Percentiles rank a stretch among this genome's conserved stretches.
Evolutionary conservation across 2,329 filamentous ascomycete genomes (phyloP).

Genomic region (Scedosporium aurantiacum): DNA sequence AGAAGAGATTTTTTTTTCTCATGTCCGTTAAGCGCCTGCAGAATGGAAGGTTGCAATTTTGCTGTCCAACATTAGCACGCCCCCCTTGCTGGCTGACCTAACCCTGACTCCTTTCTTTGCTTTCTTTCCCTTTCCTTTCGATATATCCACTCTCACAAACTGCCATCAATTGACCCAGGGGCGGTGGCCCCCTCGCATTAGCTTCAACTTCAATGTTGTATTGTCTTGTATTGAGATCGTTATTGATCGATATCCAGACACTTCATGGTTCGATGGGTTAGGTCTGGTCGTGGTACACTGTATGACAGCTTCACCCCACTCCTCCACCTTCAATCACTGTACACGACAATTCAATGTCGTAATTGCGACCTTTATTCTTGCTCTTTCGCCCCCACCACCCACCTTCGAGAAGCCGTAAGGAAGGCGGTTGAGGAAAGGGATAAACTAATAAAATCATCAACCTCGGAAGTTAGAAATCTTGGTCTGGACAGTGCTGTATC

Average conservation of each 20-base stretch:
- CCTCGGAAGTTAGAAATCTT: neutral
- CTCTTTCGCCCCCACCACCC: neutral
- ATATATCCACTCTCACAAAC: no score
- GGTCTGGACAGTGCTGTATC: neutral
- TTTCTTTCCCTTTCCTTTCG: neutral
- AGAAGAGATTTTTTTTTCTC: neutral
- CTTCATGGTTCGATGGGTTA: no score
- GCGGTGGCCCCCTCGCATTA: no score
- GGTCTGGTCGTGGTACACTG: no score
- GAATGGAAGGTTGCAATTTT: no score
- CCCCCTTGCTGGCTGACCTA: neutral
- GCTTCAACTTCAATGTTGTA: no score
- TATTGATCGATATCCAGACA: no score
- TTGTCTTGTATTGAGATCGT: no score
- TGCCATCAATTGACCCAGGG: no score
- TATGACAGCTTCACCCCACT: no score
- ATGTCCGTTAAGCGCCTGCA: neutral
- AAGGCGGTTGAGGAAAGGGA: neutral
- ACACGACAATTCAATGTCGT: neutral
- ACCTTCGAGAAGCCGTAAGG: neutral
- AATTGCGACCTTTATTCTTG: neutral
- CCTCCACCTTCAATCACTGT: no score
- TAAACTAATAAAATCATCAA: neutral
- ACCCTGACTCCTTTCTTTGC: neutral
- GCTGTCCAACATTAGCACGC: no score